Evolutionary conservation across 805 yeast species (phyloP).

Genomic region (Metschnikowia henanensis): DNA sequence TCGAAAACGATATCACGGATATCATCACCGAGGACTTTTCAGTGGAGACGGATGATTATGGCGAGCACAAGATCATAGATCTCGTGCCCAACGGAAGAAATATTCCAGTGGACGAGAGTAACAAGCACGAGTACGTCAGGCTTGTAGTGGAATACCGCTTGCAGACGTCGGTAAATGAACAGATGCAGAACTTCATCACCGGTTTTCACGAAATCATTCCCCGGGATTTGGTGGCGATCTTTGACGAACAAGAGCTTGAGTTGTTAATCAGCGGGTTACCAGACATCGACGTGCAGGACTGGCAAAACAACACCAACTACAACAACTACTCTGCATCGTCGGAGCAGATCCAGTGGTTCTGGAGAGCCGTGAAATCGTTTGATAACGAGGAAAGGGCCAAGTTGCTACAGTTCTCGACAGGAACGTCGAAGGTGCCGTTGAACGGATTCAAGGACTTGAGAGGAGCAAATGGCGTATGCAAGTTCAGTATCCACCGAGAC

Average conservation of each 20-base stretch:
- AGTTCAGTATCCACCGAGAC: slow-evolving; percentile 87
- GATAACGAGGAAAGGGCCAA: slow-evolving; percentile 94
- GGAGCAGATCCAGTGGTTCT: slow-evolving; percentile 91
- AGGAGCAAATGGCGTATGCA: slow-evolving; percentile 83
- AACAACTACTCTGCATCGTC: slow-evolving; percentile 81
- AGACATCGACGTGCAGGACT: slow-evolving; percentile 92
- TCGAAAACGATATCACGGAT: slow-evolving; percentile 95
- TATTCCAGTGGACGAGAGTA: slow-evolving; percentile 84
- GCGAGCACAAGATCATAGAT: slow-evolving; percentile 83
- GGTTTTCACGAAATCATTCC: slow-evolving; percentile 94
- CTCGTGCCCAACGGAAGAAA: slow-evolving; percentile 79
- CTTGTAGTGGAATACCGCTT: slow-evolving; percentile 85
- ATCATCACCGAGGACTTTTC: slow-evolving; percentile 93
- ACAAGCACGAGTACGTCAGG: slow-evolving; percentile 86
- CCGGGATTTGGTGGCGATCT: slow-evolving; percentile 75
- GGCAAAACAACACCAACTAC: slow-evolving; percentile 85
- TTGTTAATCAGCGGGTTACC: slow-evolving; percentile 92
- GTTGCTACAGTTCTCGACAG: slow-evolving; percentile 92
- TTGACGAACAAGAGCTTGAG: slow-evolving; percentile 95
- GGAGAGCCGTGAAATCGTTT: slow-evolving; percentile 96
- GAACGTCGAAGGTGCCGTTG: slow-evolving; percentile 94
- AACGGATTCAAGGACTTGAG: slow-evolving; percentile 89
- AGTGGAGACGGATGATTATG: slow-evolving; percentile 90
- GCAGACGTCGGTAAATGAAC: slow-evolving; percentile 80
- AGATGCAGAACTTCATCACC: slow-evolving; percentile 76